Evolutionary conservation across 2,329 filamentous ascomycete species (phyloP).

Genomic region (Colletotrichum gloeosporioides): DNA sequence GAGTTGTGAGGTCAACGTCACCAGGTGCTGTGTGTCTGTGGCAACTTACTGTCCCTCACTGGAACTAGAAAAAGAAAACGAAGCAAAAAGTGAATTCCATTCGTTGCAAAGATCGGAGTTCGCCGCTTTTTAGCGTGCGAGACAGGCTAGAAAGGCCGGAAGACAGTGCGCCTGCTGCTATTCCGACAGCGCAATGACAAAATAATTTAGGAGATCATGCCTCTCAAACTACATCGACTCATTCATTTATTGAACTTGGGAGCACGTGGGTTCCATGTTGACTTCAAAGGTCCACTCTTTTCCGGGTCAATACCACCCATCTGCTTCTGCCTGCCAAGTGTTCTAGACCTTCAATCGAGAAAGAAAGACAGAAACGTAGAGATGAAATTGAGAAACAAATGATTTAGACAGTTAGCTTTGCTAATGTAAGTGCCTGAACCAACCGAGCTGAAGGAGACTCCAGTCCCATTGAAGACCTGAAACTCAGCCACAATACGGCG

Average conservation of each 20-base stretch:
- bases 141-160: not conserved
- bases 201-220: not conserved
- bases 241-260: not conserved
- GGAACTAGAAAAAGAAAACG: no score
- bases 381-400: not conserved
- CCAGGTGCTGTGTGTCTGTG: not conserved
- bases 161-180: not conserved
- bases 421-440: not conserved
- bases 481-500: accelerated
- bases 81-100: no score
- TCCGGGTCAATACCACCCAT: not conserved
- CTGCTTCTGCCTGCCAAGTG: not conserved
- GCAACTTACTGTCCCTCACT: not conserved
- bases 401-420: accelerated
- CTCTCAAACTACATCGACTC: accelerated
- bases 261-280: not conserved
- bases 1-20: not conserved
- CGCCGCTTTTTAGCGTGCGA: not conserved
- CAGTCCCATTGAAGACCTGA: accelerated
- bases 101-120: not conserved
- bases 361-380: not conserved
- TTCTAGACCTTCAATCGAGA: not conserved
- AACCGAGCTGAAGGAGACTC: accelerated
- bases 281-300: not conserved
- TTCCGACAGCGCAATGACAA: not conserved